These are phyloP conservation scores for Rhizopus microsporus DNA, from an alignment of 371 early-diverging fungal genomes.

Conservation along the genomic window DNA sequence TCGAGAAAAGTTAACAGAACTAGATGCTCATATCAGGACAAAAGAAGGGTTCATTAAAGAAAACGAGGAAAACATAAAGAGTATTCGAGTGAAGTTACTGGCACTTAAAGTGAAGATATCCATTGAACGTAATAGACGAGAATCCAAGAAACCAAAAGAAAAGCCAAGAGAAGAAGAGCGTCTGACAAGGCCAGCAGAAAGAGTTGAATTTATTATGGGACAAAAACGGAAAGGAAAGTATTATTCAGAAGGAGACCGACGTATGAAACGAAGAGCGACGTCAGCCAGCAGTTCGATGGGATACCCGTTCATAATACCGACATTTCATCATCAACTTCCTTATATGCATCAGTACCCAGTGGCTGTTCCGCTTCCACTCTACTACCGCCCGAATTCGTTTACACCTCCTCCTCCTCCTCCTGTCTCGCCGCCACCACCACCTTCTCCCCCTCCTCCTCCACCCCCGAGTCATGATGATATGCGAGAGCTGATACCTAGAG, in stretches of 20 bases:
- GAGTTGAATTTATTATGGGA: neutral
- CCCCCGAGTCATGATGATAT: conserved; percentile 6
- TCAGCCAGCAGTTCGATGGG: neutral
- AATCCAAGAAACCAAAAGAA: neutral
- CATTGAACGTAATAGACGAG: conserved; percentile 20
- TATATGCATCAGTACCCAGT: neutral
- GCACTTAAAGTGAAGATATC: conserved; percentile 28
- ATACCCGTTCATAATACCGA: neutral
- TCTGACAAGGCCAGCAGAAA: neutral
- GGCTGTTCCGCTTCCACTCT: neutral
- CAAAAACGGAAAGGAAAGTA: no score
- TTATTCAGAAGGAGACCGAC: neutral
- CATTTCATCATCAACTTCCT: conserved; percentile 7
- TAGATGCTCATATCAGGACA: neutral
- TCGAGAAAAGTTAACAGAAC: neutral
- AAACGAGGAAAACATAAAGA: conserved; percentile 1
- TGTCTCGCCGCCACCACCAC: conserved; percentile 2
- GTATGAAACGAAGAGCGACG: neutral
- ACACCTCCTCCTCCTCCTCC: neutral
- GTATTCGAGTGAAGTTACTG: conserved; percentile 20
- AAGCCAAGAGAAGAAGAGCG: neutral
- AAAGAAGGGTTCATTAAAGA: neutral
- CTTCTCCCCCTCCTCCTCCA: conserved; percentile 17
- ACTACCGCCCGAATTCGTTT: conserved; percentile 4
- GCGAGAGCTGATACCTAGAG: neutral